Evolutionary conservation across 441 rosid species (phyloP).

Genomic region (Populus hybrid): DNA sequence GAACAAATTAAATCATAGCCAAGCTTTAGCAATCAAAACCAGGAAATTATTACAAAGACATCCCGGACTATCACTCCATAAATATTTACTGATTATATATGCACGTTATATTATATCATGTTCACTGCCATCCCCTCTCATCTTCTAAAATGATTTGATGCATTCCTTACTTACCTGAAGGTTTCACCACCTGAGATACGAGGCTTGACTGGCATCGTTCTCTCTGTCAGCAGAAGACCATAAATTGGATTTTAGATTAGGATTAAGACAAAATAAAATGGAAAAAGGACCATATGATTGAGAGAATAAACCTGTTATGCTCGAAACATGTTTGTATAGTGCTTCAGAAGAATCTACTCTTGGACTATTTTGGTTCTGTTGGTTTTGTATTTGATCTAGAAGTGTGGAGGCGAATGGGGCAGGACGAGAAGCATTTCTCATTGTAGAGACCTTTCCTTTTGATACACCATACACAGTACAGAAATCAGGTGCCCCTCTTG

Average conservation of each 20-base stretch:
- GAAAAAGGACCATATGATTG: background rate
- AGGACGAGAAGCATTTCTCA: constrained; percentile 54
- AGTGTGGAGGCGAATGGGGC: constrained; percentile 67
- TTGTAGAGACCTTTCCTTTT: constrained; percentile 70
- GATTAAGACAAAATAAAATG: background rate
- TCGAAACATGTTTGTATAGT: constrained; percentile 31
- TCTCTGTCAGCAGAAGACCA: constrained; percentile 34
- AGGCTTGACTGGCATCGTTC: constrained; percentile 33
- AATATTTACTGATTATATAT: background rate
- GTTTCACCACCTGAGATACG: constrained; percentile 45
- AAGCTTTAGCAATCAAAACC: too few species aligned
- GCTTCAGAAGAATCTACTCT: constrained; percentile 27
- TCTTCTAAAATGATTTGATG: too few species aligned
- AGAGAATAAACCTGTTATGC: constrained; percentile 49
- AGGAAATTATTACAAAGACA: background rate
- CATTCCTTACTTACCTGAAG: constrained; percentile 39
- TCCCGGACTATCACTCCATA: too few species aligned
- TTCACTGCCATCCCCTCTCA: too few species aligned
- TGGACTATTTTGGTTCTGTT: constrained; percentile 2
- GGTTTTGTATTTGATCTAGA: constrained; percentile 43
- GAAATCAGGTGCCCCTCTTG: constrained; percentile 80
- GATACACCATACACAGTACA: constrained; percentile 73
- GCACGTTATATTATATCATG: too few species aligned
- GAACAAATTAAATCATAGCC: background rate
- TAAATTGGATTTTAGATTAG: background rate